Percentiles rank a stretch among this genome's conserved stretches.
Conservation (phyloP, 805 yeast genomes). For the Vanderwaltozyma tropicalis region DNA sequence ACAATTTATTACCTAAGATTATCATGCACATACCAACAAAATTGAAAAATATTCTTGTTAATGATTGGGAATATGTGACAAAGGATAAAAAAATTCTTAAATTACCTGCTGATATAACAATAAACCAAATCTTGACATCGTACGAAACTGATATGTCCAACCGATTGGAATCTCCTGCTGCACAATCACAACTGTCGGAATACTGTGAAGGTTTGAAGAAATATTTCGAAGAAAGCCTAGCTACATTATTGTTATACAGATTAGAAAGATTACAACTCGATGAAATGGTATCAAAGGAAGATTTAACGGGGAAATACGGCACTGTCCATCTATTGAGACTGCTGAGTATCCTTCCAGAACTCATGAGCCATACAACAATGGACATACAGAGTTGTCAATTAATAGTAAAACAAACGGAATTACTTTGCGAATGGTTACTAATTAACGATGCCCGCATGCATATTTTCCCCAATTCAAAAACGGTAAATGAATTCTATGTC, state of each 20-base stretch:
- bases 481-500: constrained; percentile 15
- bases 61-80: constrained; percentile 90
- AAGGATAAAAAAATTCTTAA: constrained; percentile 62
- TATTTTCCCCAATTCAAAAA: constrained; percentile 8
- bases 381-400: constrained; percentile 49
- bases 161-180: constrained; percentile 25
- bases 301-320: constrained; percentile 41
- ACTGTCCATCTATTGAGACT: constrained; percentile 73
- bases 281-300: constrained; percentile 9
- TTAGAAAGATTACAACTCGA: constrained; percentile 24
- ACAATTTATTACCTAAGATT: constrained; percentile 30
- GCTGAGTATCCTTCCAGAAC: constrained; percentile 69
- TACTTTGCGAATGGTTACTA: constrained; percentile 21
- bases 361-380: constrained; percentile 71
- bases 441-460: constrained; percentile 4
- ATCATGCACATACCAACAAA: constrained; percentile 49
- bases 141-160: constrained; percentile 32
- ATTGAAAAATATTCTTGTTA: constrained; percentile 63
- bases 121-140: constrained; percentile 42
- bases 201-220: constrained; percentile 56
- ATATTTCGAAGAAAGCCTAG: constrained; percentile 63
- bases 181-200: constrained; percentile 49
- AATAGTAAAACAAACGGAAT: constrained; percentile 22
- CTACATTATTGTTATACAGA: constrained; percentile 21
- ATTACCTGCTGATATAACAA: constrained; percentile 48